Evolutionary conservation across 257 asterid genomes (phyloP).

Genomic region (Lantana camara): DNA sequence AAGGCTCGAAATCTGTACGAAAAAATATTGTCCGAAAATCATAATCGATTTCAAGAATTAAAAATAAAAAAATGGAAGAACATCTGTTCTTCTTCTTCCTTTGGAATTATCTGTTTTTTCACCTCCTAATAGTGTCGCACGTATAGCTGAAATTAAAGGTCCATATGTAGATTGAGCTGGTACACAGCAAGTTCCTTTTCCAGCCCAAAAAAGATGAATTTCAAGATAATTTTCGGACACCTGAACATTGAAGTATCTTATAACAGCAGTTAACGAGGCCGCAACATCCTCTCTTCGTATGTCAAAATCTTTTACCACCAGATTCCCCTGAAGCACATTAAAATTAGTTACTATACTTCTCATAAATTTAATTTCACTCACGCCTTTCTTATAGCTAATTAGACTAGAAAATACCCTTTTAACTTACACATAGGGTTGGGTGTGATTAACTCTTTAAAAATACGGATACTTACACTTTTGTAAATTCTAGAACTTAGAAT

Average conservation of each 20-base stretch:
- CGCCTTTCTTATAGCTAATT: no score
- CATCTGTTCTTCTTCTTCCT: no score
- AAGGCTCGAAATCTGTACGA: slow-evolving; percentile 59
- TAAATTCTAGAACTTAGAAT: no score
- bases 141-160: slow-evolving; percentile 72
- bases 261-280: slow-evolving; percentile 42
- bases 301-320: slow-evolving; percentile 54
- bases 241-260: slow-evolving; percentile 35
- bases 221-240: slow-evolving; percentile 72
- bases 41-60: no score
- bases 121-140: slow-evolving; percentile 69
- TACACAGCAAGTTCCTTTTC: slow-evolving; percentile 83
- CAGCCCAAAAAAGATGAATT: slow-evolving; percentile 84
- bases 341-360: no score
- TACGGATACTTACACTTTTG: no score
- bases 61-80: background rate
- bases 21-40: slow-evolving; percentile 10
- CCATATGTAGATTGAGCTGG: slow-evolving; percentile 66
- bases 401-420: no score
- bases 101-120: no score
- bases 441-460: no score
- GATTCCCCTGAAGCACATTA: slow-evolving; percentile 49
- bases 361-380: no score
- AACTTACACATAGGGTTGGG: no score
- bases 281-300: slow-evolving; percentile 52